Evolutionary conservation across 306 rosid species (phyloP).

Genomic region (Glycine tomentella): DNA sequence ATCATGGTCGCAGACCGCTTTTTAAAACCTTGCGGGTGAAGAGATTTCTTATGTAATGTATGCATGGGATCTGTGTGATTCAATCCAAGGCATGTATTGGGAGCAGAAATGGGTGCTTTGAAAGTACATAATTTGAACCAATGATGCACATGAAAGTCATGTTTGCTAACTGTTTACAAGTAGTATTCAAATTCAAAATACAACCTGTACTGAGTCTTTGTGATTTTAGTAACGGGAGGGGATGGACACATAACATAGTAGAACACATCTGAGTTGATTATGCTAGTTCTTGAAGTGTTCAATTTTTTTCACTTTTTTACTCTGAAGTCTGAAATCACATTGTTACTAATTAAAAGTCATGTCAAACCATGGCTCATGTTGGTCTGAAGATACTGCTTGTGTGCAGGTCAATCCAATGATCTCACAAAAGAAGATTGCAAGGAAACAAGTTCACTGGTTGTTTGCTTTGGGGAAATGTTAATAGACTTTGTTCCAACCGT

Average conservation of each 20-base stretch:
- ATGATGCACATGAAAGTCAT: conserved; percentile 13
- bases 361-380: conserved; percentile 29
- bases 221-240: conserved; percentile 16
- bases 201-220: not conserved
- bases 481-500: conserved; percentile 92
- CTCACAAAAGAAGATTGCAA: conserved; percentile 41
- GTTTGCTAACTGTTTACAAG: conserved; percentile 13
- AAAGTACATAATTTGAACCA: conserved; percentile 31
- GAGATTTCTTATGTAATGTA: not conserved
- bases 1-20: not conserved
- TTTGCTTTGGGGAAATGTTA: conserved; percentile 84
- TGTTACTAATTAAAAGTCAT: conserved; percentile 7
- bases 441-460: conserved; percentile 63
- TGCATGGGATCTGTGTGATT: conserved; percentile 38
- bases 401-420: conserved; percentile 47
- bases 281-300: conserved; percentile 10
- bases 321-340: conserved; percentile 4
- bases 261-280: conserved; percentile 26
- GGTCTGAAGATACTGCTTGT: conserved; percentile 43
- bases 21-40: not conserved
- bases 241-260: not conserved
- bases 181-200: conserved; percentile 18
- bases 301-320: not conserved
- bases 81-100: conserved; percentile 38
- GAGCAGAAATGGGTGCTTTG: conserved; percentile 34